Evolutionary conservation across 495 filamentous ascomycete species (phyloP).

Genomic region (Venustampulla echinocandica): DNA sequence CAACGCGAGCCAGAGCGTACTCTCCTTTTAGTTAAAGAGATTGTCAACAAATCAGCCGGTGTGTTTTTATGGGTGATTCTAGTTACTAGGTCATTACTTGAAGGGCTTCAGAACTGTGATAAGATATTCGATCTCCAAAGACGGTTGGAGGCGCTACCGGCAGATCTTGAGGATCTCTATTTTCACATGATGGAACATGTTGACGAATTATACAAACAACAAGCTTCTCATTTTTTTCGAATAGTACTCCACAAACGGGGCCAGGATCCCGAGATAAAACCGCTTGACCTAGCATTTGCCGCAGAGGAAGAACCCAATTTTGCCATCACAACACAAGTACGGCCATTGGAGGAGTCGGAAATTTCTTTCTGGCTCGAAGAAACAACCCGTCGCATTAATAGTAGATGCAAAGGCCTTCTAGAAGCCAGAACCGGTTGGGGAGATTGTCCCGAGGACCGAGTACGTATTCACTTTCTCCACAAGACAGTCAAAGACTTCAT

Average conservation of each 20-base stretch:
- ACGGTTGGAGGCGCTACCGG: slow-evolving; percentile 16
- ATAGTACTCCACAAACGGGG: not conserved
- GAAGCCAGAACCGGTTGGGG: not conserved
- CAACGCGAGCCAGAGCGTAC: not conserved
- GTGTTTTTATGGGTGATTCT: slow-evolving; percentile 37
- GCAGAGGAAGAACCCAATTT: not conserved
- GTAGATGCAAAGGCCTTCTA: slow-evolving; percentile 1
- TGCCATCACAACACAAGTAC: not conserved
- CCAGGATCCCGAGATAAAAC: not conserved
- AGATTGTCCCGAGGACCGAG: not conserved
- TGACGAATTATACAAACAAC: slow-evolving; percentile 3
- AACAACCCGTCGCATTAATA: not conserved
- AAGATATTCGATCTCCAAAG: slow-evolving; percentile 12
- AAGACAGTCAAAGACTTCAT: slow-evolving; percentile 4
- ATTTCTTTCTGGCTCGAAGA: not conserved
- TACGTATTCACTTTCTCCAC: not conserved
- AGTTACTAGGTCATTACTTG: slow-evolving; percentile 14
- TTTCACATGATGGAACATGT: slow-evolving; percentile 1
- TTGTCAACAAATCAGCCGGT: slow-evolving; percentile 28
- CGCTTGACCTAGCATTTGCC: not conserved
- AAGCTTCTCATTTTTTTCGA: slow-evolving; percentile 7
- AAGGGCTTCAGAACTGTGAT: slow-evolving; percentile 23
- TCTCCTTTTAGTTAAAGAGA: slow-evolving; percentile 17
- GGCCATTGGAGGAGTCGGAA: not conserved
- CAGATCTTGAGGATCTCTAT: slow-evolving; percentile 21